Evolutionary conservation across 768 basidiomycete genomes (phyloP).

Genomic region (Psilocybe cyanescens): DNA sequence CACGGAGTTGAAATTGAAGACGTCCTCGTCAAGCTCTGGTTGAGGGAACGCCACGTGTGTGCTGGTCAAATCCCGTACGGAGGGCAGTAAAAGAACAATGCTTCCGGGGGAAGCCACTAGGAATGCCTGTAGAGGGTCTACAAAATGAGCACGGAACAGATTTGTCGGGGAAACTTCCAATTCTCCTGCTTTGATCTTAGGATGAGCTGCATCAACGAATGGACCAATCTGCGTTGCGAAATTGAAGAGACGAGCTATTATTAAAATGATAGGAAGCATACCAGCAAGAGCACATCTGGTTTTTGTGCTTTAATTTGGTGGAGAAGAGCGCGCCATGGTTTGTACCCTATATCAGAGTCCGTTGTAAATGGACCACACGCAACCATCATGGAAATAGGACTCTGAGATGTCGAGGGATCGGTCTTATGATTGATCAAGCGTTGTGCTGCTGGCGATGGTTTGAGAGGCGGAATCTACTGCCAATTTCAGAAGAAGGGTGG

Average conservation of each 20-base stretch:
- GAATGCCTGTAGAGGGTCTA: constrained; percentile 57
- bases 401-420: constrained; percentile 44
- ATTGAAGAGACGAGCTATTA: neutral
- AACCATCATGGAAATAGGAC: constrained; percentile 66
- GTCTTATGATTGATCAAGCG: constrained; percentile 31
- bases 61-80: constrained; percentile 79
- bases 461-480: constrained; percentile 67
- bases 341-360: constrained; percentile 77
- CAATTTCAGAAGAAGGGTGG: neutral
- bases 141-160: constrained; percentile 72
- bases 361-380: constrained; percentile 88
- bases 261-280: constrained; percentile 33
- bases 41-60: constrained; percentile 89
- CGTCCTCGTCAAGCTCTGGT: constrained; percentile 50
- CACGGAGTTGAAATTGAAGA: constrained; percentile 56
- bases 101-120: constrained; percentile 68
- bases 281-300: constrained; percentile 81
- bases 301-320: constrained; percentile 61
- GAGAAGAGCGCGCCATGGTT: constrained; percentile 68
- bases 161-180: constrained; percentile 62
- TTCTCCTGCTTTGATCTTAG: constrained; percentile 76
- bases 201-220: constrained; percentile 82
- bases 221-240: constrained; percentile 73
- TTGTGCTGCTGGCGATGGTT: constrained; percentile 38
- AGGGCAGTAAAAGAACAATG: constrained; percentile 79